Evolutionary conservation across 176 grass and related monocot species (phyloP).

Genomic region (Eragrostis curvula): DNA sequence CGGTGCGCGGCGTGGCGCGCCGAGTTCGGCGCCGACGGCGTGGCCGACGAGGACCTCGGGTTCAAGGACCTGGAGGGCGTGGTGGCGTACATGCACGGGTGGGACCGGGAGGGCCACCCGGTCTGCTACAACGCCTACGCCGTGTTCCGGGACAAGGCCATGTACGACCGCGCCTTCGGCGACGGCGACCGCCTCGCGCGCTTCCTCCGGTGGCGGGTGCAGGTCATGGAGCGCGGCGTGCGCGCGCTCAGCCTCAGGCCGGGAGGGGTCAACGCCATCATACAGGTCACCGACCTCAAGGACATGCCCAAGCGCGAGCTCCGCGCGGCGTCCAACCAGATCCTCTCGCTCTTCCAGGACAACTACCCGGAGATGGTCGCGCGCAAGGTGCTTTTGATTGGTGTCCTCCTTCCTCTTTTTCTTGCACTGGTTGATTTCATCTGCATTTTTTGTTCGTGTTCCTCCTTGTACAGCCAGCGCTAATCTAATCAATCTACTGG

Average conservation of each 20-base stretch:
- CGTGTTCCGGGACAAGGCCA: constrained; percentile 75
- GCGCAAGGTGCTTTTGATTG: constrained; percentile 58
- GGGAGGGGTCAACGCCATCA: constrained; percentile 87
- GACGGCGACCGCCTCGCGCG: constrained; percentile 74
- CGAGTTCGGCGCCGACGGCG: constrained; percentile 76
- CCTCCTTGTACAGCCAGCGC: background rate
- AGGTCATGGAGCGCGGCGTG: constrained; percentile 94
- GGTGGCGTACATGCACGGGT: constrained; percentile 91
- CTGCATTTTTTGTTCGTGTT: too few relatives aligned
- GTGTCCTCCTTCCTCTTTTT: too few relatives aligned
- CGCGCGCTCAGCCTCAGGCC: constrained; percentile 79
- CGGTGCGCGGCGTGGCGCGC: constrained; percentile 76
- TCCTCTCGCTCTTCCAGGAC: constrained; percentile 94
- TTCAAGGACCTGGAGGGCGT: constrained; percentile 95
- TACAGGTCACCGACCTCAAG: constrained; percentile 94
- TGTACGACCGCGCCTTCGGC: constrained; percentile 82
- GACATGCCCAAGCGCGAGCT: constrained; percentile 97
- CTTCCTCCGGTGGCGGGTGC: constrained; percentile 95
- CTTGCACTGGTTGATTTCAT: too few relatives aligned
- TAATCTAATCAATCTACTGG: background rate
- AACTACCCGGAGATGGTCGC: constrained; percentile 98
- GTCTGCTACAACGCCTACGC: constrained; percentile 98
- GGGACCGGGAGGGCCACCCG: constrained; percentile 79
- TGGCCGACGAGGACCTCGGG: constrained; percentile 79
- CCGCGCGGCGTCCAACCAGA: constrained; percentile 82